phyloP scores from a whole-genome alignment of 2,329 filamentous ascomycete species.

The Raffaelea arxii region DNA sequence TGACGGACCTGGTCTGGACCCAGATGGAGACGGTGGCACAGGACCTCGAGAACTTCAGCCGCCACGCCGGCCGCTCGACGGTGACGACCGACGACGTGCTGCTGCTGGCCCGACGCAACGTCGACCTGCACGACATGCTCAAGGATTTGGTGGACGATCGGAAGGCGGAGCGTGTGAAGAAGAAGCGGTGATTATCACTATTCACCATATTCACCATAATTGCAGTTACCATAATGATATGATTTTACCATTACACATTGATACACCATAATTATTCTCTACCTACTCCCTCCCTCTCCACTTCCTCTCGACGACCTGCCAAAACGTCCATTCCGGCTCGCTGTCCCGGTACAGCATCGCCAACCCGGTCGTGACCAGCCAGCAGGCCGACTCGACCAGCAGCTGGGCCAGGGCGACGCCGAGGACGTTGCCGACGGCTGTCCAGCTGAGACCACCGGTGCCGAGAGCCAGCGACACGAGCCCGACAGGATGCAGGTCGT shows the following conservation, averaged over 20 bases:
- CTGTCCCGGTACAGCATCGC: conserved; percentile 13
- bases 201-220: no score
- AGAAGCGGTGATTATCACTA: no score
- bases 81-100: conserved; percentile 82
- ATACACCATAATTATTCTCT: no score
- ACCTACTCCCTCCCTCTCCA: neutral
- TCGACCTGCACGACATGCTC: conserved; percentile 70
- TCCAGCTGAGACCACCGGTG: conserved; percentile 23
- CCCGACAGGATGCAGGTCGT: conserved; percentile 30
- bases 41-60: conserved; percentile 48
- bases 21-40: conserved; percentile 61
- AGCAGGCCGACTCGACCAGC: conserved; percentile 32
- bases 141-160: conserved; percentile 55
- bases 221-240: no score
- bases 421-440: conserved; percentile 33
- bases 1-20: conserved; percentile 80
- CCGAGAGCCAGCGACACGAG: conserved; percentile 21
- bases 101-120: conserved; percentile 77
- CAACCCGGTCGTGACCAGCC: conserved; percentile 29
- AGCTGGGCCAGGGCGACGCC: conserved; percentile 36
- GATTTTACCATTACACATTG: no score
- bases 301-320: conserved; percentile 14
- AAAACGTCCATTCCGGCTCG: conserved; percentile 8
- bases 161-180: conserved; percentile 32
- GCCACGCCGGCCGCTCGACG: conserved; percentile 71